Base-by-base conservation (phyloP, 2,329 filamentous ascomycete species). In the Penicillium sp. region DNA sequence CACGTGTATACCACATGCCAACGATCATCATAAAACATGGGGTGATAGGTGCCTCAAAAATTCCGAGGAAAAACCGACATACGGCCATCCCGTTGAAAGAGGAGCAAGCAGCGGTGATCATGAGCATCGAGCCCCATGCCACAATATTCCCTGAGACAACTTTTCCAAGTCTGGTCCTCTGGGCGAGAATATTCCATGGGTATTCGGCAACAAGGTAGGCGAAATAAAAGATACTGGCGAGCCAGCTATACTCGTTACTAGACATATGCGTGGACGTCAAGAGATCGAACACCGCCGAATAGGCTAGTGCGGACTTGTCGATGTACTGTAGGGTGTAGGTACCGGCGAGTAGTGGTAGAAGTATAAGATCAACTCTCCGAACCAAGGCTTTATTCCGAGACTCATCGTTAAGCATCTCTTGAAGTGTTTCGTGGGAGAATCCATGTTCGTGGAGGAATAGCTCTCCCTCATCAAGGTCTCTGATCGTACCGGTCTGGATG, bases 201-300 rank as follows among this genome's bases (percentile, higher is more conserved):
- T 76, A 77, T 36, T 80, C 77, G 1, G 75, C 77, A 0, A 72
- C 62, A 3, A 81, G 8, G 43, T 74, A 76, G 3, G 74, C 81
- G n/a, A 84, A 73, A 55, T 83, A 84, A 63, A 84, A 84, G 4
- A 84, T 79, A 19, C 75, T 80, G 1, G 80, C 78, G n/a, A 83
- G 74, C 80, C 81, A 83, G 43, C 75, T 76, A 56, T 84, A 85
- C 43, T 69, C 54, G 48, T 66, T 48, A 43, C 65, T 68, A 14
- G 54, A 56, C 60, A 83, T 82, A 16, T 75, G 69, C 0, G 81
- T 82, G 19, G 76, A 75, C 11, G 70, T 67, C 55, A 83, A 79
- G 0, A 85, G 70, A 44, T 84, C 83, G 55, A 84, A 84, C 0
- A 85, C 80, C 2, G 82, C 81, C 0, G 79, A 76, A 62, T 84